Conservation (phyloP, 2,329 filamentous ascomycete species). For the Microcyclosporella mali region DNA sequence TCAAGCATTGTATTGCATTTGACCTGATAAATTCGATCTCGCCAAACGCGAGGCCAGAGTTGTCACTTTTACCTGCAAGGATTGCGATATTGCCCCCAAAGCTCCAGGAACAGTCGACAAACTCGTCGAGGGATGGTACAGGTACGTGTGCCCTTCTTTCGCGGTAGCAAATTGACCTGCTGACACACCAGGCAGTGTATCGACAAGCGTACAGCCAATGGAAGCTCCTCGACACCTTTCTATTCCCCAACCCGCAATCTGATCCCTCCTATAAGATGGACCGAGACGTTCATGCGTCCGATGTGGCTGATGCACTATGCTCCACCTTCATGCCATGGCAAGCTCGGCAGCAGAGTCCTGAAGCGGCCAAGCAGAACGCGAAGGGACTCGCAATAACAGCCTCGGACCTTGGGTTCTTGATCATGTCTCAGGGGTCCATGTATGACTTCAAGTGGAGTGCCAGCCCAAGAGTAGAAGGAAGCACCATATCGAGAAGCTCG, state of each 20-base stretch:
- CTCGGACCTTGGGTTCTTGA: background rate
- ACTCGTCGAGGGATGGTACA: no score
- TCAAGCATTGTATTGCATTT: conserved; percentile 9
- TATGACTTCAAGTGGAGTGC: background rate
- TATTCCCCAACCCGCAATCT: background rate
- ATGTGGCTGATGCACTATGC: background rate
- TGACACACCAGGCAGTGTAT: background rate
- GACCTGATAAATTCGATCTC: background rate
- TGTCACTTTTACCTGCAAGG: background rate
- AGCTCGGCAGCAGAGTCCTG: background rate
- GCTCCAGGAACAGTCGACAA: background rate
- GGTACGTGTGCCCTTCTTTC: no score
- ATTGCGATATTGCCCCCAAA: background rate
- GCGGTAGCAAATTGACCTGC: no score
- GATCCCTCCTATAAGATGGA: background rate
- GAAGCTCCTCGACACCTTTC: background rate
- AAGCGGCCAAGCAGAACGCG: background rate
- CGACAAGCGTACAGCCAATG: background rate
- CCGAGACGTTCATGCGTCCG: background rate
- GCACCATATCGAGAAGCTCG: no score
- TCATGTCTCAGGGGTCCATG: background rate
- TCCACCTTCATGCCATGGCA: background rate
- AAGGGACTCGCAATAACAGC: background rate
- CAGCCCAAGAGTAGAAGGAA: background rate
- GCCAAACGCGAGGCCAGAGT: background rate